Conservation (phyloP, 495 filamentous ascomycete genomes). For the Trichoderma parareesei region DNA sequence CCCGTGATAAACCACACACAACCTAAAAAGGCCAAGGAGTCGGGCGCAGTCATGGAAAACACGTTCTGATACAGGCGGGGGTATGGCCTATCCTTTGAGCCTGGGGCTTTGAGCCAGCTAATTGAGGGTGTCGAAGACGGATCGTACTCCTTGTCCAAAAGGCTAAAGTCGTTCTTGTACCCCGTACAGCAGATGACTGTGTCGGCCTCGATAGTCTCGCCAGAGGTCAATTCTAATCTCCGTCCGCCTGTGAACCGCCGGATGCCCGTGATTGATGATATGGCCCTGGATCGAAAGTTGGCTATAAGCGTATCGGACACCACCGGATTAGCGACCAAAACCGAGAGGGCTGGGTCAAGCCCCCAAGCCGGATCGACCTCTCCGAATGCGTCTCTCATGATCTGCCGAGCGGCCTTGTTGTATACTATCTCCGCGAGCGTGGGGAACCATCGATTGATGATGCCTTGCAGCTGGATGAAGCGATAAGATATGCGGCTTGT, state of each 20-base stretch:
- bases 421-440: slow-evolving; percentile 14
- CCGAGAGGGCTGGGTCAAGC: slow-evolving; percentile 16
- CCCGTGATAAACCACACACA: neutral
- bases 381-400: slow-evolving; percentile 16
- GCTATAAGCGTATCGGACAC: slow-evolving; percentile 18
- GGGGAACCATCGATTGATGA: neutral
- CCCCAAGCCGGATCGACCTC: slow-evolving; percentile 15
- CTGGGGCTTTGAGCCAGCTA: neutral
- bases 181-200: slow-evolving; percentile 24
- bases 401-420: slow-evolving; percentile 11
- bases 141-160: slow-evolving; percentile 7
- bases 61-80: slow-evolving; percentile 13
- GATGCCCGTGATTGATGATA: slow-evolving; percentile 17
- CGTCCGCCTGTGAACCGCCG: slow-evolving; percentile 16
- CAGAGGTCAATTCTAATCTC: slow-evolving; percentile 17
- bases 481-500: slow-evolving; percentile 16
- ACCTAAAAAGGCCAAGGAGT: slow-evolving; percentile 11
- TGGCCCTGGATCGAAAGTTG: slow-evolving; percentile 15
- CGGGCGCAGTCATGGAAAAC: slow-evolving; percentile 10
- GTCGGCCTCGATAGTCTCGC: slow-evolving; percentile 18
- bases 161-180: slow-evolving; percentile 19
- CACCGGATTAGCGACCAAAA: slow-evolving; percentile 14
- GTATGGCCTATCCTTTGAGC: neutral
- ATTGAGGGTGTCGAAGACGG: slow-evolving; percentile 1
- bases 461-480: slow-evolving; percentile 13